Evolutionary conservation across 2,329 filamentous ascomycete genomes (phyloP).

Genomic region (Ophiostoma quercus): DNA sequence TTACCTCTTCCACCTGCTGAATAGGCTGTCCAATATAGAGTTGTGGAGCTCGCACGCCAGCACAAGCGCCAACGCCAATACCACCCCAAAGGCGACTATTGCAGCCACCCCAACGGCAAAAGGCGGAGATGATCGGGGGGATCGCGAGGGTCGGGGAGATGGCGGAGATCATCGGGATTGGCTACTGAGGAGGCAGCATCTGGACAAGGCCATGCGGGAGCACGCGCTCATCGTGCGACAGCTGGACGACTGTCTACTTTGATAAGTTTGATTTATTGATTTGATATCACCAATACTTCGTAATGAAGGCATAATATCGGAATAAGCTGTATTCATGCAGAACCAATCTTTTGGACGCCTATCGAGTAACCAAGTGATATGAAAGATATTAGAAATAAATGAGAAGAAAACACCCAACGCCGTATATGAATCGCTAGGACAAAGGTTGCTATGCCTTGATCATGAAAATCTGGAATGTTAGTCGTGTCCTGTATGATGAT

Average conservation of each 20-base stretch:
- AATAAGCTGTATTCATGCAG: neutral
- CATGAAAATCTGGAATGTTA: constrained; percentile 27
- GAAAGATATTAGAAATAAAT: neutral
- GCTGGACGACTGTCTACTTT: neutral
- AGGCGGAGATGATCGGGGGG: constrained; percentile 6
- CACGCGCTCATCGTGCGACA: neutral
- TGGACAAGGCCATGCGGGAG: neutral
- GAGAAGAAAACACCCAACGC: neutral
- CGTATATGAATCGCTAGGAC: neutral
- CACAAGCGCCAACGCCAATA: neutral
- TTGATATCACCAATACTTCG: neutral
- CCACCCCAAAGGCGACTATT: neutral
- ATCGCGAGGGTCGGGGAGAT: neutral
- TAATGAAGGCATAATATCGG: neutral
- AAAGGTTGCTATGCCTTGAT: constrained; percentile 25
- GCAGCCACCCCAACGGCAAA: neutral
- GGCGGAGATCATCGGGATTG: constrained; percentile 9
- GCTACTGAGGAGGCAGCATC: neutral
- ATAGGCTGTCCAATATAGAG: constrained; percentile 9
- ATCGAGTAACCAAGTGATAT: neutral
- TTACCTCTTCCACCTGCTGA: neutral
- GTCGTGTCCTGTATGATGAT: too few relatives aligned
- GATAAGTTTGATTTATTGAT: neutral
- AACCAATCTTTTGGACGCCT: constrained; percentile 5
- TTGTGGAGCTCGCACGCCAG: neutral